A percentile compares a stretch with the other conserved stretches of the same genome.
Conservation (phyloP, 208 protist genomes). For the Acanthamoeba divionensis region DNA sequence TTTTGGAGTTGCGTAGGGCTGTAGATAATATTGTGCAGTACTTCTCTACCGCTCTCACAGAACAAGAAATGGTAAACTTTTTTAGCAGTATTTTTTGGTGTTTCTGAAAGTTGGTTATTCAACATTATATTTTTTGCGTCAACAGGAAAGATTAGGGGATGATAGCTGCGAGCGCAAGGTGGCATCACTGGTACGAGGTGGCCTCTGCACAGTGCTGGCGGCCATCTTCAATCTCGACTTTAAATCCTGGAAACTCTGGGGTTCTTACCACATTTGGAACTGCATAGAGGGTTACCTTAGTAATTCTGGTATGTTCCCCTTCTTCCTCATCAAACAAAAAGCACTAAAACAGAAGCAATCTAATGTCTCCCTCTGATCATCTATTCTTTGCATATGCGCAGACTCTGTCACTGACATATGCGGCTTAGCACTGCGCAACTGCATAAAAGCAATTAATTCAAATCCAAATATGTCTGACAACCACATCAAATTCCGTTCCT, state of each 20-base stretch:
- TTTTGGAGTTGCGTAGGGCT: not conserved
- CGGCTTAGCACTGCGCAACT: not conserved
- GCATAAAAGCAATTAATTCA: not conserved
- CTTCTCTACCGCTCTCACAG: not conserved
- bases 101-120: too few relatives aligned
- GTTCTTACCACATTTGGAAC: not conserved
- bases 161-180: not conserved
- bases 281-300: not conserved
- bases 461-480: conserved; percentile 3
- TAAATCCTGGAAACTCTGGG: conserved; percentile 38
- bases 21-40: not conserved
- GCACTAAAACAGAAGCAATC: too few relatives aligned
- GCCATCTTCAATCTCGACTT: not conserved
- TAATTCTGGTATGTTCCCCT: not conserved
- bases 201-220: not conserved
- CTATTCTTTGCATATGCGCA: not conserved
- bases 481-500: not conserved
- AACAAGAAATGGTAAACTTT: not conserved
- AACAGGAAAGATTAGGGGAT: not conserved
- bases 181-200: not conserved
- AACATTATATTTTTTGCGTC: too few relatives aligned
- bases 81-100: not conserved
- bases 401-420: not conserved
- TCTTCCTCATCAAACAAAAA: too few relatives aligned
- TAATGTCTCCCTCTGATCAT: not conserved